Conservation (phyloP, 2,329 filamentous ascomycete species). For the Calonectria pteridis region DNA sequence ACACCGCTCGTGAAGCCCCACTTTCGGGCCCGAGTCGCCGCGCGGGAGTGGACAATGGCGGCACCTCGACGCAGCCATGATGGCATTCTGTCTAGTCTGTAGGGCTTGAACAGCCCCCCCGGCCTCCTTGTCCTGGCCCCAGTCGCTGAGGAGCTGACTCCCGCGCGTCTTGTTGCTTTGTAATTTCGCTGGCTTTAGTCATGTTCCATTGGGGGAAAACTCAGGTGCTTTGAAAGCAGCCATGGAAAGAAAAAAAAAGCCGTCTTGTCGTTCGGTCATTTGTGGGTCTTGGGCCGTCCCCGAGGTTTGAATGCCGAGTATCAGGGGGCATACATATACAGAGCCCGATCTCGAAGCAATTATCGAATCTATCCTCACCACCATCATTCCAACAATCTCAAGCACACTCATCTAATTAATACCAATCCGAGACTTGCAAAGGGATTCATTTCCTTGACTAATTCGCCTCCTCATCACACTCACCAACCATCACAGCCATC, state of each 20-base stretch:
- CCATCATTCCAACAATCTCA: background rate
- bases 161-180: background rate
- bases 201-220: background rate
- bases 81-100: background rate
- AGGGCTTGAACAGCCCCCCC: background rate
- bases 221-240: slow-evolving; percentile 21
- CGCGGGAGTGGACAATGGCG: background rate
- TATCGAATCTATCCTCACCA: background rate
- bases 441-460: background rate
- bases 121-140: background rate
- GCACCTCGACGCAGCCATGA: background rate
- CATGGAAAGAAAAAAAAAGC: slow-evolving; percentile 10
- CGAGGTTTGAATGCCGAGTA: background rate
- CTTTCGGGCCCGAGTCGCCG: slow-evolving; percentile 15
- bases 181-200: background rate
- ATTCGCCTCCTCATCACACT: background rate
- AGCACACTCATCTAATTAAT: background rate
- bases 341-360: background rate
- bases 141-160: background rate
- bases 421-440: background rate
- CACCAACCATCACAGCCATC: slow-evolving; percentile 15
- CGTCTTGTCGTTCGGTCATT: background rate
- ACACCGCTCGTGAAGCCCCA: background rate
- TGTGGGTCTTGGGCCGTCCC: background rate
- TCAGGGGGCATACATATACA: slow-evolving; percentile 12